Evolutionary conservation across 805 yeast genomes (phyloP).

Genomic region (Pichia membranifaciens): DNA sequence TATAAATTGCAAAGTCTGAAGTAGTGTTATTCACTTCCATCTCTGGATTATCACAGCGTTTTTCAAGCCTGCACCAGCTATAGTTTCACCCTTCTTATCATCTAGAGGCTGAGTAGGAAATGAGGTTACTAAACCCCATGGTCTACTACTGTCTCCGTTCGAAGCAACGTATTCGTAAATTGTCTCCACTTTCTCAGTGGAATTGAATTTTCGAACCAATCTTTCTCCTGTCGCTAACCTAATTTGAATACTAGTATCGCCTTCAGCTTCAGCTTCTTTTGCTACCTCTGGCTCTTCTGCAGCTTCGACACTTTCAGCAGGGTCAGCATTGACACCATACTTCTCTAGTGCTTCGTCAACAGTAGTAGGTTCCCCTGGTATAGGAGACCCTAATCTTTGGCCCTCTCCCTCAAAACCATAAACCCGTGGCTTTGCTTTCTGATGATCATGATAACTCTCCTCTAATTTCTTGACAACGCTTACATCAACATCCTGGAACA

Average conservation of each 20-base stretch:
- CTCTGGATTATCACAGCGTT: constrained; percentile 89
- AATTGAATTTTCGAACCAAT: constrained; percentile 54
- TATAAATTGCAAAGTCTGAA: background rate
- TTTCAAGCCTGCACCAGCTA: constrained; percentile 68
- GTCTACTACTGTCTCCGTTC: constrained; percentile 39
- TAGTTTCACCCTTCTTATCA: constrained; percentile 47
- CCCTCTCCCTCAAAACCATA: constrained; percentile 80
- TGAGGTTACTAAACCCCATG: constrained; percentile 66
- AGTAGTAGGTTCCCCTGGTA: constrained; percentile 56
- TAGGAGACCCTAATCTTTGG: constrained; percentile 82
- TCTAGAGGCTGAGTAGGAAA: constrained; percentile 77
- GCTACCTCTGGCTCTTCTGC: constrained; percentile 9
- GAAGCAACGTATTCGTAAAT: constrained; percentile 64
- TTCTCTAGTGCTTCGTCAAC: constrained; percentile 9
- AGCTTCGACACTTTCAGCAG: constrained; percentile 7
- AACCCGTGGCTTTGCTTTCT: constrained; percentile 34
- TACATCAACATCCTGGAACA: constrained; percentile 92
- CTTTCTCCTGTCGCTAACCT: constrained; percentile 80
- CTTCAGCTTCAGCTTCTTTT: constrained; percentile 7
- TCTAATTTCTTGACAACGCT: constrained; percentile 74
- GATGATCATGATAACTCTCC: constrained; percentile 62
- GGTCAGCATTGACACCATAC: constrained; percentile 20
- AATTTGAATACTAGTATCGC: constrained; percentile 69
- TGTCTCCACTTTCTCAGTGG: constrained; percentile 56
- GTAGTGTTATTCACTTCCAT: constrained; percentile 41